Evolutionary conservation across 805 yeast genomes (phyloP).

Genomic region (Candida incommunis): DNA sequence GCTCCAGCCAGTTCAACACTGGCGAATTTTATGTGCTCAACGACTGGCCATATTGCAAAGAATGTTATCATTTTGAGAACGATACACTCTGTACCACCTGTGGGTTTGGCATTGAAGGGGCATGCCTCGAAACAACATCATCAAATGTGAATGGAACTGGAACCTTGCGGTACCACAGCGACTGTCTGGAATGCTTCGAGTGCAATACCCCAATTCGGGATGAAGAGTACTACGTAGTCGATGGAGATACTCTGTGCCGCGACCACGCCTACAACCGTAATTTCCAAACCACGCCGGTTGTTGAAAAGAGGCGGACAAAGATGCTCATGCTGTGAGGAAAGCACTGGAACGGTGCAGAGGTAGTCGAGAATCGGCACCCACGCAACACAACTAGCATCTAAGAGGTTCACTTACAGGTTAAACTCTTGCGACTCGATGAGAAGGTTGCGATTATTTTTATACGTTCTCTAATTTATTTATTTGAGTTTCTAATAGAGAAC

Average conservation of each 20-base stretch:
- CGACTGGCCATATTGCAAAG: constrained; percentile 71
- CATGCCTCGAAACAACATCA: constrained; percentile 52
- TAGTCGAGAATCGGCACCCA: too few species aligned
- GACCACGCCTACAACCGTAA: constrained; percentile 18
- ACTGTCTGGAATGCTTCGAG: constrained; percentile 54
- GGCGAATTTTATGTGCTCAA: constrained; percentile 46
- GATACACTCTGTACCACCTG: constrained; percentile 64
- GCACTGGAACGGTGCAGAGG: too few species aligned
- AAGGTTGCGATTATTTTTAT: too few species aligned
- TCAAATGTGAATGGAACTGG: constrained; percentile 6
- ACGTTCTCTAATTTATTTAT: too few species aligned
- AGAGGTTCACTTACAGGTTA: too few species aligned
- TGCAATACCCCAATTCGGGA: constrained; percentile 29
- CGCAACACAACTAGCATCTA: too few species aligned
- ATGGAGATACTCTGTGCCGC: constrained; percentile 21
- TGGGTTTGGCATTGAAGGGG: constrained; percentile 71
- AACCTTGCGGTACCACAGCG: constrained; percentile 54
- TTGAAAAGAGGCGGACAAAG: background rate
- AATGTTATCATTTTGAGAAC: constrained; percentile 63
- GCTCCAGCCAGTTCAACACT: constrained; percentile 33
- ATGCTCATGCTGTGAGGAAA: background rate
- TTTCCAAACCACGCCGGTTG: background rate
- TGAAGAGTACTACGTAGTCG: constrained; percentile 20
- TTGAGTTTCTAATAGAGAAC: too few species aligned
- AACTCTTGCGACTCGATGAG: too few species aligned